Evolutionary conservation across 2,329 filamentous ascomycete genomes (phyloP), one percentile per base, ranked within the genome.

Genomic region (Colletotrichum euphorbiae): DNA sequence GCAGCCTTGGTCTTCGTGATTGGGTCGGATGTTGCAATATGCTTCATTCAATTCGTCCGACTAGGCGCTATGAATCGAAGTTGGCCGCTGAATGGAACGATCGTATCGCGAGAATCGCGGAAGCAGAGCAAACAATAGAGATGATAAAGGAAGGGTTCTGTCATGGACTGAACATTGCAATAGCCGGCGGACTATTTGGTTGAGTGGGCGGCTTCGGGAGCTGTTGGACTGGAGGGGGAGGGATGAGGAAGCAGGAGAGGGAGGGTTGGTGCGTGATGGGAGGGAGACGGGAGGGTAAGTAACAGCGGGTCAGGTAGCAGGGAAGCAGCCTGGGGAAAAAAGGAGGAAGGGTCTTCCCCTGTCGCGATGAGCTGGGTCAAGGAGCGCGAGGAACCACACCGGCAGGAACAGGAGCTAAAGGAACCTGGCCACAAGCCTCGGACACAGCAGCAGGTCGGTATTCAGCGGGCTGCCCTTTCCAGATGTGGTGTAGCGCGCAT

Each of bases 191-290:
- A 21, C 2, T 21, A 21, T 21, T 42, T 65, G 52, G 31, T 36
- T 64, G 38, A 17, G 46, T 68, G 46, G 50, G 62, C 55, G 24
- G 24, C 24, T 24, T 24, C 24, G 24, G 24, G 24, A 24, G 24
- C 24, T 24, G 24, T 4, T 4, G 24, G 40, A 67, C 45, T 42
- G 56, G 31, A 52, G 50, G 33, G 62, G 42, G 57, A 62, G 64
- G 45, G 62, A 55, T 65, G 60, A 67, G 54, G 62, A 62, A 69
- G 67, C n/a, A 57, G 50, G 56, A 67, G 40, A 67, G 67, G 63
- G 50, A 62, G 62, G 67, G 67, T 56, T 59, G 66, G 55, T 64
- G 62, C 42, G 66, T 55, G 66, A 67, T 61, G 50, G 55, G 55
- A 60, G 62, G 57, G 63, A 52, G 17, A 57, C 57, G 62, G 45